A percentile compares a stretch with the other conserved stretches of the same genome.
Conservation (phyloP, 768 basidiomycete genomes). For the Pilatotrama ljubarskyi region DNA sequence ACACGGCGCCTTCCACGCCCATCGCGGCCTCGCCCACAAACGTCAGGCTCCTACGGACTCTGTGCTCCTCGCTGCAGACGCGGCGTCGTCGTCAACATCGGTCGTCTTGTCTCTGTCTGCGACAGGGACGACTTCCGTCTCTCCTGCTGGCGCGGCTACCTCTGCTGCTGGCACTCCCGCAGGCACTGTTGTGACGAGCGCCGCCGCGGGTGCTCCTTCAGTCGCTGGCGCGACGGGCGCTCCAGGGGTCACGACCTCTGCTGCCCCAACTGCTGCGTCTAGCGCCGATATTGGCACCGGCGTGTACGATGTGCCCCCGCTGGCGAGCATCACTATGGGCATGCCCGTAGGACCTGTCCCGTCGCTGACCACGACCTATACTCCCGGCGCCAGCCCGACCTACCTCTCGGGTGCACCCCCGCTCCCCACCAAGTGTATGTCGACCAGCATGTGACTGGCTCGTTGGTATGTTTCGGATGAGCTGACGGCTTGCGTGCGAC, state of each 20-base stretch:
- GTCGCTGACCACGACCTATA: constrained; percentile 51
- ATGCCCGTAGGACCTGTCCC: constrained; percentile 57
- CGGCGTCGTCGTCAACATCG: constrained; percentile 14
- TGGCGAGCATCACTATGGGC: constrained; percentile 59
- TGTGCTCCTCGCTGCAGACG: constrained; percentile 1
- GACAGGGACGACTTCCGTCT: constrained; percentile 29
- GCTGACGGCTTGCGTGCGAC: not conserved
- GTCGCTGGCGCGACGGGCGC: constrained; percentile 16
- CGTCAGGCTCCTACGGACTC: constrained; percentile 12
- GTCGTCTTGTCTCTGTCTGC: constrained; percentile 9
- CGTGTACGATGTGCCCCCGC: constrained; percentile 54
- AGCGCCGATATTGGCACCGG: constrained; percentile 28
- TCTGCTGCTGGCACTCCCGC: constrained; percentile 9
- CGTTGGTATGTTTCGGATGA: not conserved
- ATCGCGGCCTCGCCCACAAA: constrained; percentile 17
- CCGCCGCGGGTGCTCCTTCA: constrained; percentile 10
- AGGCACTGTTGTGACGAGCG: not conserved
- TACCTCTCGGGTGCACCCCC: constrained; percentile 59
- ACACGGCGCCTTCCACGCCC: not conserved
- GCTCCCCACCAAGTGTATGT: constrained; percentile 65
- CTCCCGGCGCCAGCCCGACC: constrained; percentile 61
- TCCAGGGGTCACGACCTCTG: constrained; percentile 15
- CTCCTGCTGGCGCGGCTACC: constrained; percentile 29
- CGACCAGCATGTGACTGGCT: constrained; percentile 3
- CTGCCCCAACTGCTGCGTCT: constrained; percentile 10